These are phyloP conservation scores for Oryza nivara DNA, from an alignment of 176 grass and related monocot species.

Conservation along the genomic window DNA sequence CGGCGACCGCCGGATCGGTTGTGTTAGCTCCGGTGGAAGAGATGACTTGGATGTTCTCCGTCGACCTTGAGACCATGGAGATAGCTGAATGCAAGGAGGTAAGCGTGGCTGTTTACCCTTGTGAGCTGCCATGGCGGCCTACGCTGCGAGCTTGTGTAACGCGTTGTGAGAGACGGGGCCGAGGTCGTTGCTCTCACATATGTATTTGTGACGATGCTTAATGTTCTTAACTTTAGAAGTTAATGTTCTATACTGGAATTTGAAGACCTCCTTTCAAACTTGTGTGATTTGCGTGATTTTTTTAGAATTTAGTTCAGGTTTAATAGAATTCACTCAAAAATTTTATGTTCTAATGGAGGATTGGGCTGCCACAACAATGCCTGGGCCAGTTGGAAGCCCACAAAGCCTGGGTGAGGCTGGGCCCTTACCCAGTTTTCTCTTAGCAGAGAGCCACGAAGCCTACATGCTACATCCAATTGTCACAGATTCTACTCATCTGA, in stretches of 20 bases:
- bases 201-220: not conserved
- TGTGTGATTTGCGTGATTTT: no score
- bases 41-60: not conserved
- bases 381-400: no score
- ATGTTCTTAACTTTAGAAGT: not conserved
- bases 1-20: not conserved
- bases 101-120: not conserved
- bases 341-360: no score
- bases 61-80: conserved; percentile 15
- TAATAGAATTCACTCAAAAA: no score
- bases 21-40: not conserved
- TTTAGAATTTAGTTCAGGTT: no score
- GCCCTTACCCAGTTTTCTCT: not conserved
- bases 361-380: no score
- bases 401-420: no score
- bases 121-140: not conserved
- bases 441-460: not conserved
- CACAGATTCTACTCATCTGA: not conserved
- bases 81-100: not conserved
- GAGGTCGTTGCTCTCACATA: not conserved
- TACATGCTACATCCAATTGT: not conserved
- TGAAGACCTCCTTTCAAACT: no score
- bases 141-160: not conserved
- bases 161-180: not conserved
- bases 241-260: no score